These are phyloP conservation scores for Mycocentrospora acerina DNA, from an alignment of 2,329 filamentous ascomycete species.

Conservation along the genomic window DNA sequence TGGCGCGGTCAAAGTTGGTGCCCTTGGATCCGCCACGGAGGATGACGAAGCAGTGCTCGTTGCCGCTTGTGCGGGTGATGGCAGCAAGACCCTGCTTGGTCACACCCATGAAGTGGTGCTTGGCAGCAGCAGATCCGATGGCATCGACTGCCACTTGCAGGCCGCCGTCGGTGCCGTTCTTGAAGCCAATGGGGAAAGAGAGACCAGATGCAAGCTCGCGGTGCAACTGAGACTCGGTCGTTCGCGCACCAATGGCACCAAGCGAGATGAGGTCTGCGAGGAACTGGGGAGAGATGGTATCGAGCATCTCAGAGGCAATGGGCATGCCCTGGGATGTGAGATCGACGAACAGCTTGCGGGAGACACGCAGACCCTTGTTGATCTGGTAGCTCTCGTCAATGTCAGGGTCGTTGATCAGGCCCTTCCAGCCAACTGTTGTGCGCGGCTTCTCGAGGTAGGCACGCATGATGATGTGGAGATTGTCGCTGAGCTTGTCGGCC, in stretches of 20 bases:
- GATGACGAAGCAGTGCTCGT: conserved; percentile 97
- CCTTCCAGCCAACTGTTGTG: conserved; percentile 98
- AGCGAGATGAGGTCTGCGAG: conserved; percentile 93
- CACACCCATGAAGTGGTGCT: conserved; percentile 97
- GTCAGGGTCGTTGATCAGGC: conserved; percentile 97
- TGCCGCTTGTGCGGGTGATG: conserved; percentile 89
- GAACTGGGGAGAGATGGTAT: conserved; percentile 98
- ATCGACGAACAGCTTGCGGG: conserved; percentile 90
- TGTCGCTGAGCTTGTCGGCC: conserved; percentile 75
- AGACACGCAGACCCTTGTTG: conserved; percentile 94
- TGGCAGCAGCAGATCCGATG: conserved; percentile 76
- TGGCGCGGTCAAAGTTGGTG: conserved; percentile 89
- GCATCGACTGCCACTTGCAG: conserved; percentile 92
- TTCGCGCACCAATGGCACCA: conserved; percentile 92
- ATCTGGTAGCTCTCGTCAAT: conserved; percentile 98
- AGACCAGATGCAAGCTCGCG: conserved; percentile 92
- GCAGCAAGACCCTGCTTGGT: conserved; percentile 96
- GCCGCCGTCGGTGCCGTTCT: conserved; percentile 96
- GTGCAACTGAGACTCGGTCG: conserved; percentile 95
- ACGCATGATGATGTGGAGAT: conserved; percentile 94
- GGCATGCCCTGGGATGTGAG: conserved; percentile 86
- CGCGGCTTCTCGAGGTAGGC: conserved; percentile 98
- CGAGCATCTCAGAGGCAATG: conserved; percentile 96
- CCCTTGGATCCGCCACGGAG: conserved; percentile 87
- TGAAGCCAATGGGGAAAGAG: conserved; percentile 98